Conservation (phyloP, 2,329 filamentous ascomycete genomes). For the Penicillium brasilianum region DNA sequence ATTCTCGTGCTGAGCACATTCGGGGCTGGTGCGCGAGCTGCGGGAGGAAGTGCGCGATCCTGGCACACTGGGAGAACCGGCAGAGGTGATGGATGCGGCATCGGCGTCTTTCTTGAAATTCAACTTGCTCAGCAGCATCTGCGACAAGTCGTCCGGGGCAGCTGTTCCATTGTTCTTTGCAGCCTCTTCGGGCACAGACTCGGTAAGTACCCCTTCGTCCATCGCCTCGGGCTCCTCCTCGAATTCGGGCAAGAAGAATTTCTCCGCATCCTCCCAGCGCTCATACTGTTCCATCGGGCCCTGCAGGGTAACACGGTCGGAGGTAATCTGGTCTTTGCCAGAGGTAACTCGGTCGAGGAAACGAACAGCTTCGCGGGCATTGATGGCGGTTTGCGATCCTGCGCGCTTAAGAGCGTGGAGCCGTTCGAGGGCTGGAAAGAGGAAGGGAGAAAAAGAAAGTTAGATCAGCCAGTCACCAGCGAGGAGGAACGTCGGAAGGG, state of each 20-base stretch:
- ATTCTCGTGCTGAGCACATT: slow-evolving; percentile 42
- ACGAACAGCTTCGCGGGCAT: slow-evolving; percentile 57
- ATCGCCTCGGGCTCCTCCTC: slow-evolving; percentile 45
- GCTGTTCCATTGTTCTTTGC: slow-evolving; percentile 28
- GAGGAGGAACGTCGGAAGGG: slow-evolving; percentile 10
- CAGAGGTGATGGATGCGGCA: slow-evolving; percentile 47
- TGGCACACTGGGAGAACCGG: slow-evolving; percentile 49
- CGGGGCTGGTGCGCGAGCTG: slow-evolving; percentile 53
- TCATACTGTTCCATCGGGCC: slow-evolving; percentile 57
- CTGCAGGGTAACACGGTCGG: slow-evolving; percentile 53
- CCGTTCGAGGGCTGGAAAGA: slow-evolving; percentile 49
- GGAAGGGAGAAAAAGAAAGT: slow-evolving; percentile 17
- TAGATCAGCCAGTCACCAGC: slow-evolving; percentile 14
- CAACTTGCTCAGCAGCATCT: slow-evolving; percentile 54
- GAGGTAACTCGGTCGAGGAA: slow-evolving; percentile 58
- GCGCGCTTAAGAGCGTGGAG: slow-evolving; percentile 53
- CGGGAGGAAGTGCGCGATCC: slow-evolving; percentile 51
- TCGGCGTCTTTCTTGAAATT: slow-evolving; percentile 53
- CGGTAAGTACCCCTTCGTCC: slow-evolving; percentile 25
- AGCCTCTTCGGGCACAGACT: slow-evolving; percentile 29
- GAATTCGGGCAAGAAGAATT: slow-evolving; percentile 52
- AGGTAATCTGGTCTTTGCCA: slow-evolving; percentile 50
- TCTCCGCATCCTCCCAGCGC: slow-evolving; percentile 53
- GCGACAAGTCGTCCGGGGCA: slow-evolving; percentile 48
- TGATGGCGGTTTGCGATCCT: slow-evolving; percentile 54